Evolutionary conservation across 2,329 filamentous ascomycete species (phyloP), one percentile per base, ranked within the genome.

Genomic region (Eutypa lata): DNA sequence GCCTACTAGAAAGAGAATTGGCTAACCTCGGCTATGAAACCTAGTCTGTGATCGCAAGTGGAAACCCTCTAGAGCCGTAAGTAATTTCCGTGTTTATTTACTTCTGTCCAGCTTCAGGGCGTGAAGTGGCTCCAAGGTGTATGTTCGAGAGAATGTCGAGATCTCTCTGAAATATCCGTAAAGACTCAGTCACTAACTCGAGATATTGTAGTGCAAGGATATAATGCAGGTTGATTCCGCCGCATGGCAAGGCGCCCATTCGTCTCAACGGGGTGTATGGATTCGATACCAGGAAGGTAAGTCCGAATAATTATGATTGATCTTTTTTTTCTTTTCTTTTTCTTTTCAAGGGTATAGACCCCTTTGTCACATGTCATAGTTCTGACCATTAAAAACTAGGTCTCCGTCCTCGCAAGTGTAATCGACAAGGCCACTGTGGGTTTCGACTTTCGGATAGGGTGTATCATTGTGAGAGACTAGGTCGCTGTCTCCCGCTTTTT

Each of bases 401-500:
- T n/a, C n/a, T n/a, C 33, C 43, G 46, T 47, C 54, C 48, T 11
- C 54, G 51, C 3, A 28, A 35, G 22, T 54, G 26, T 31, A 5
- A 31, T 5, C n/a, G n/a, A n/a, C n/a, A n/a, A n/a, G 10, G 26
- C 14, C 49, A 48, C 10, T 56, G 54, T 19, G 28, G 6, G 7
- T 51, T 49, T 48, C 40, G 48, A 19, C 35, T 54, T 4, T 40
- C 53, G 10, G 56, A 60, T 47, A 52, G 57, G 33, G 56, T 52
- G 26, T 60, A 58, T 48, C 58, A 58, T 47, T 57, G 54, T 26
- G n/a, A 7, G 4, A 19, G 2, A 11, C 40, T 53, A 4, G 33
- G 35, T 5, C 51, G 47, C 16, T 58, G 56, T 44, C 47, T 58
- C n/a, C 56, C 58, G 1, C 26, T 60, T 0, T 58, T 55, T 43